Evolutionary conservation across 2,329 filamentous ascomycete species (phyloP).

Genomic region (Rhinocladiella similis): DNA sequence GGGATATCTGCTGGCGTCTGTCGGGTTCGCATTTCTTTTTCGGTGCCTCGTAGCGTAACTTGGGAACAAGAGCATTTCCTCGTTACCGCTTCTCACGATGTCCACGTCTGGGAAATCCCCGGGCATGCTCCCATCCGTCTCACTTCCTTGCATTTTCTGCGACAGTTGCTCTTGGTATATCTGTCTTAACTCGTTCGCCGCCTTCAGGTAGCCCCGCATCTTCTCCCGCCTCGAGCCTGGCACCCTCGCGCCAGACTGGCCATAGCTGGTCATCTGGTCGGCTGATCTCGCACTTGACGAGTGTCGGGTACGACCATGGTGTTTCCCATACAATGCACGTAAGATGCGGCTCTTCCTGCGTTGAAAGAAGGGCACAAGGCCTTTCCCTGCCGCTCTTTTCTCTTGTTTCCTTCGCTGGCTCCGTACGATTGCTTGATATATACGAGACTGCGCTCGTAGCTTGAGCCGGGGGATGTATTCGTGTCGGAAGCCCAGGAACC

Average conservation of each 20-base stretch:
- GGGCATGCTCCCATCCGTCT: constrained; percentile 59
- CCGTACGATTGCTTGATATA: constrained; percentile 72
- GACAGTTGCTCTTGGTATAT: constrained; percentile 61
- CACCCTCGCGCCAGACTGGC: constrained; percentile 44
- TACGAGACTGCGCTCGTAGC: constrained; percentile 69
- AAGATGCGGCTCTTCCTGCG: constrained; percentile 36
- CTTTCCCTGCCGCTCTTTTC: constrained; percentile 51
- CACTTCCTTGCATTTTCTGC: constrained; percentile 45
- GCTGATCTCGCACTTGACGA: constrained; percentile 20
- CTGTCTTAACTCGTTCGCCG: constrained; percentile 70
- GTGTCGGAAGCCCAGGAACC: constrained; percentile 69
- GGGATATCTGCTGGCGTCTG: constrained; percentile 32
- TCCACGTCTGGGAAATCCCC: constrained; percentile 81
- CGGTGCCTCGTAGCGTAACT: constrained; percentile 81
- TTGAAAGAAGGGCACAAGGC: constrained; percentile 43
- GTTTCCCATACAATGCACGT: constrained; percentile 33
- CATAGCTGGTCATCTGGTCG: constrained; percentile 27
- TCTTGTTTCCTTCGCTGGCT: constrained; percentile 59
- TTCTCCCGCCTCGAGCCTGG: constrained; percentile 74
- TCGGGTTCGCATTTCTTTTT: constrained; percentile 42
- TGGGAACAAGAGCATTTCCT: constrained; percentile 93
- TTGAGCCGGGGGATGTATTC: constrained; percentile 72
- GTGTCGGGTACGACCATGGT: constrained; percentile 17
- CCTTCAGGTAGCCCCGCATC: constrained; percentile 70
- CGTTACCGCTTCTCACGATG: constrained; percentile 75